Base-by-base conservation (phyloP, 805 yeast species). In the Brettanomyces custersianus region DNA sequence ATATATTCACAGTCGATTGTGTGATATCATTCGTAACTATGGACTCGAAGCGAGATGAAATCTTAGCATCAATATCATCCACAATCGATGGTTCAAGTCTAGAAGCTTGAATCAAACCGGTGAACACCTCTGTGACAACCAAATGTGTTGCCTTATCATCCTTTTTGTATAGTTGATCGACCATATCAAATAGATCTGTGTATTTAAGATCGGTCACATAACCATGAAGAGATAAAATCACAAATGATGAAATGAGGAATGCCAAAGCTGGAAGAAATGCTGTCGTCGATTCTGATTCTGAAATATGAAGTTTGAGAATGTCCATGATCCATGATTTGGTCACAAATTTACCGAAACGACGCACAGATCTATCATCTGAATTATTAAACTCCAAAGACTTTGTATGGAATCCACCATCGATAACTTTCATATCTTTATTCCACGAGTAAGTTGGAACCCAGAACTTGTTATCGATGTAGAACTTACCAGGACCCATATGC, bases 111-210 rank as follows among this genome's bases (percentile, higher is more conserved):
- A 83, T 51, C 5, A 86, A 45, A 2, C 88, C 94, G 13, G 77
- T 68, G 20, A 78, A 59, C 2, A 84, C 53, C 53, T 88, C 96
- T 38, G 85, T 74, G 2, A 71, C 65, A 9, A 80, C 77, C 20
- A 92, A 76, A 51, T 88, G 94, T 2, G 81, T 63, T 12, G 85
- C 73, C 46, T 80, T 81, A 39, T 86, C 95, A 39, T 75, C 78
- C 20, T 68, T 64, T 11, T 72, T 71, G 48, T 80, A 84, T 6
- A 68, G 51, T 4, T 61, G 65, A 5, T 60, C 58, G 15, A 81
- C 59, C 2, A 77, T 44, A 0, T 61, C 66, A 18, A 80, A 49
- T 7, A 83, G 47, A 5, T 83, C 84, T 1, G 60, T 62, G 36
- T 74, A 65, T 0, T 61, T 44, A 13, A 82, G 44, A 3, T 58